Evolutionary conservation across 2,329 filamentous ascomycete genomes (phyloP), one percentile per base, ranked within the genome.

Genomic region (Botrytis porri): DNA sequence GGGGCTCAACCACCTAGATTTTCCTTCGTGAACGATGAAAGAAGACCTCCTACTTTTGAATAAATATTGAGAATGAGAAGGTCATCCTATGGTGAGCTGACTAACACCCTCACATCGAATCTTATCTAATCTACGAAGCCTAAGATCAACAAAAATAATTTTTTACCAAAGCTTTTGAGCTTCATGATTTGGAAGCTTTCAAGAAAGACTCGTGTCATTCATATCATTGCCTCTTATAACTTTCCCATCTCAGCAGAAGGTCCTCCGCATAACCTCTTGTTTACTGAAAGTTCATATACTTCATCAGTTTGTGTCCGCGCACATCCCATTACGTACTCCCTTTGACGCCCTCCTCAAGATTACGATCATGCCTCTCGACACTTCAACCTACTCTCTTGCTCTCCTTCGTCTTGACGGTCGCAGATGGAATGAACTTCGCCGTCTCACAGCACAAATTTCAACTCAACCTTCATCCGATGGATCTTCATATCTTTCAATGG

Each of bases 371-470:
- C 95, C 95, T 73, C 93, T 98, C 82, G 95, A 98, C 84, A 97
- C 94, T 12, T 95, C 93, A 20, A 94, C 93, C 69, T 98, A 98
- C 86, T 90, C 90, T 67, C 89, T 98, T 75, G 94, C 94, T 75
- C 92, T 96, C 71, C 87, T 95, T 75, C 92, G 92, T 80, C 90
- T 93, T 77, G 95, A 92, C 80, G 92, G 93, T 75, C 91, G 96
- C 75, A 90, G 96, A 78, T 99, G 96, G 96, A 98, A 99, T 84
- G 96, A 99, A 83, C 89, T 99, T 57, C 94, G 96, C 41, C 90
- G 93, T 12, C 88, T 97, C 69, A 90, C 94, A 80, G 95, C 93
- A 65, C 93, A 97, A 83, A 94, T 99, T 80, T 93, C 92, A 75
- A 98, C 94, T 1, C 96, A 98, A 83, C 92, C 95, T 74, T 92